phyloP scores from a whole-genome alignment of 1,139 yeast genomes.

The Candida tunisiensis region DNA sequence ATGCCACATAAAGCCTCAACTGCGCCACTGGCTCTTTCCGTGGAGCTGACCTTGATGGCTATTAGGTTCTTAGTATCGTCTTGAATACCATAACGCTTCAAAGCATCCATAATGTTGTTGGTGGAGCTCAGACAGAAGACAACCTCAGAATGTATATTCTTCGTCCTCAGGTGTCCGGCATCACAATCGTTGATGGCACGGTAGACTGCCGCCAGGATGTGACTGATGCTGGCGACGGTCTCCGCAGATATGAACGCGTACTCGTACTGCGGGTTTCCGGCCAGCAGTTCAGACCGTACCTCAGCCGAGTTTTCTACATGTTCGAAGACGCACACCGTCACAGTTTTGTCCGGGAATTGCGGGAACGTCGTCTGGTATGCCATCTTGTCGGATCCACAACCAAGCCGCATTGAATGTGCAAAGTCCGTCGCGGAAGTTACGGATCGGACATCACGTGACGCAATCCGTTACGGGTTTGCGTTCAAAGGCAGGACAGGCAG shows the following conservation, averaged over 20 bases:
- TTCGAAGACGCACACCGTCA: conserved; percentile 20
- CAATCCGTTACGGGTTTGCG: neutral
- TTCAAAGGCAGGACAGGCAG: neutral
- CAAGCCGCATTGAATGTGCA: too few relatives aligned
- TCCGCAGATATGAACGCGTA: conserved; percentile 33
- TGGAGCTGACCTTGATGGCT: conserved; percentile 20
- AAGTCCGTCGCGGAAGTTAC: too few relatives aligned
- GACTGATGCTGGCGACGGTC: conserved; percentile 28
- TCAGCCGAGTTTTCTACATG: conserved; percentile 26
- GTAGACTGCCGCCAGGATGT: conserved; percentile 30
- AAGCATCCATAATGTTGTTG: conserved; percentile 31
- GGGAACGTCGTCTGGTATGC: conserved; percentile 20
- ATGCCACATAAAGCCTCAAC: too few relatives aligned
- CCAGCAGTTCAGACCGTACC: conserved; percentile 21
- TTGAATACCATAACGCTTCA: conserved; percentile 29
- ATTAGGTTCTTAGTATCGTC: conserved; percentile 20
- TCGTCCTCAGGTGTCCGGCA: conserved; percentile 26
- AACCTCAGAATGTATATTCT: conserved; percentile 34
- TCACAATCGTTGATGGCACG: conserved; percentile 29
- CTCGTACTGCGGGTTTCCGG: conserved; percentile 22
- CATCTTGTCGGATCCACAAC: neutral
- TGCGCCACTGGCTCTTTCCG: too few relatives aligned
- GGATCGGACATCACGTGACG: too few relatives aligned
- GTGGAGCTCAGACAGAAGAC: conserved; percentile 35
- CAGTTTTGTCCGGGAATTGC: conserved; percentile 25